Conservation (phyloP, 2,329 filamentous ascomycete species). For the Ophiostoma pallidulum region DNA sequence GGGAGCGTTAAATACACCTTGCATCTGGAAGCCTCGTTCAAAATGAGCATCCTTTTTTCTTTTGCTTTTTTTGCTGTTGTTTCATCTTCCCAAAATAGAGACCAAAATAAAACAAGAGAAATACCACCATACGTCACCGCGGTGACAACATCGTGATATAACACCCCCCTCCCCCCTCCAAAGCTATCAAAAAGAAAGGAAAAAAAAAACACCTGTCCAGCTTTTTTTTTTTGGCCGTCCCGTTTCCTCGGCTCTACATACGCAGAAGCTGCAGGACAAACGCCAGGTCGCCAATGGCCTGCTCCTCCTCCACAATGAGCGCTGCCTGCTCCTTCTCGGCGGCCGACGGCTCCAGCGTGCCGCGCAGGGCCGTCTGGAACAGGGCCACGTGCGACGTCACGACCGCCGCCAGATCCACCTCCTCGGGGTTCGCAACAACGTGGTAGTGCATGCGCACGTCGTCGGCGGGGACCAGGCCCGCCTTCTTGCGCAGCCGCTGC, state of each 20-base stretch:
- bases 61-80: neutral
- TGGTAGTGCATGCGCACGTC: constrained; percentile 93
- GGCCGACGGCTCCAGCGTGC: constrained; percentile 62
- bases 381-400: constrained; percentile 58
- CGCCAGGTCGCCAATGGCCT: constrained; percentile 28
- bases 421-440: constrained; percentile 69
- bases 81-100: neutral
- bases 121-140: too few species aligned
- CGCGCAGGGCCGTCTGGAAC: constrained; percentile 69
- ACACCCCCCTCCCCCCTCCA: too few species aligned
- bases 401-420: constrained; percentile 59
- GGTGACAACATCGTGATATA: too few species aligned
- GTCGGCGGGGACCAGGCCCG: constrained; percentile 80
- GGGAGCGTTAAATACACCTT: too few species aligned
- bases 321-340: constrained; percentile 41
- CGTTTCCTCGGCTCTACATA: constrained; percentile 3
- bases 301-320: constrained; percentile 72
- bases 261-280: constrained; percentile 16
- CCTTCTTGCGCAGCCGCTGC: constrained; percentile 88
- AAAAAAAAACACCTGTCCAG: too few species aligned
- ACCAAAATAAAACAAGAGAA: neutral
- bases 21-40: too few species aligned
- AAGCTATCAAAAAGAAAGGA: too few species aligned
- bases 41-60: neutral
- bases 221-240: too few species aligned